Conservation (phyloP, 352 stramenopile genomes). For the Phytopythium mirpurense region DNA sequence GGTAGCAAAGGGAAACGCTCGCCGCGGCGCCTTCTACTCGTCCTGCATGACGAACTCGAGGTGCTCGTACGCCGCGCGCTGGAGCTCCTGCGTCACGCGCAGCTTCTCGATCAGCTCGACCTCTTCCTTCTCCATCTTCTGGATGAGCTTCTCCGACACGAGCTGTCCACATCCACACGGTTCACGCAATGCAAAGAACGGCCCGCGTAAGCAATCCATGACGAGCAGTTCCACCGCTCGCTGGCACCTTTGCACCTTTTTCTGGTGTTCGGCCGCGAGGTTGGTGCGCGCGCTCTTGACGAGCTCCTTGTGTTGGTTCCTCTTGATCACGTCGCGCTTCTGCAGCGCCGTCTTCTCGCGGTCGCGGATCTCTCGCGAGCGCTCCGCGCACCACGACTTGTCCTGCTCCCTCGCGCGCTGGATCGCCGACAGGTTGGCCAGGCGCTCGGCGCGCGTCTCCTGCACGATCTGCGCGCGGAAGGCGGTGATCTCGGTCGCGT, state of each 20-base stretch:
- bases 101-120: constrained; percentile 54
- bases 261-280: constrained; percentile 48
- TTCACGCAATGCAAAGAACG: no score
- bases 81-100: constrained; percentile 55
- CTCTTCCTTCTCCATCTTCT: constrained; percentile 63
- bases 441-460: constrained; percentile 39
- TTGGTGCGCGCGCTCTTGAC: constrained; percentile 38
- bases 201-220: no score
- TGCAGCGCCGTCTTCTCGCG: constrained; percentile 39
- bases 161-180: no score
- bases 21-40: constrained; percentile 2
- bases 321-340: constrained; percentile 35
- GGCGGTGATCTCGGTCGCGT: constrained; percentile 27
- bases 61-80: constrained; percentile 58
- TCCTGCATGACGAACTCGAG: constrained; percentile 63
- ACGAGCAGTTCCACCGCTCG: no score
- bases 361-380: constrained; percentile 45
- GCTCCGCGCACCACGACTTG: constrained; percentile 29
- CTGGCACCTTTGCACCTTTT: no score
- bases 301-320: constrained; percentile 49
- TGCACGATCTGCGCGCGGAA: constrained; percentile 49
- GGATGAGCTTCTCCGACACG: constrained; percentile 53
- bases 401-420: constrained; percentile 34
- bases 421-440: constrained; percentile 38
- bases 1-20: neutral